A percentile compares a stretch with the other conserved stretches of the same genome.
phyloP scores from a whole-genome alignment of 352 stramenopile genomes.

The Phytophthora chlamydospora region DNA sequence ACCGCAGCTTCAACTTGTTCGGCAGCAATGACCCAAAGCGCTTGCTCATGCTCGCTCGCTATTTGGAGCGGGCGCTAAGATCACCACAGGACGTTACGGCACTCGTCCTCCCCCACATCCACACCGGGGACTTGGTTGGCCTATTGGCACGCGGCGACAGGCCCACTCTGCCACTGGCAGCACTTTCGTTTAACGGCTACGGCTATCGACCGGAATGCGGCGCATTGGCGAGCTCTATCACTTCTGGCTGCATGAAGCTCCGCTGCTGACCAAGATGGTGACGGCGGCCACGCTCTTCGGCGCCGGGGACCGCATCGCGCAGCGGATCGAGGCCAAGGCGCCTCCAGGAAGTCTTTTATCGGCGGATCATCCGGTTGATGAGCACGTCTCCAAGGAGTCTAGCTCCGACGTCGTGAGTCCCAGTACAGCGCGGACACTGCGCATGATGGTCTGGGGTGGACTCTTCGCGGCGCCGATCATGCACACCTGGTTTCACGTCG shows the following conservation, averaged over 20 bases:
- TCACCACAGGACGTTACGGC: not conserved
- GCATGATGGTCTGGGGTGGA: slow-evolving; percentile 88
- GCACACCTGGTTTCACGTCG: slow-evolving; percentile 87
- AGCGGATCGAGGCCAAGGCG: slow-evolving; percentile 34
- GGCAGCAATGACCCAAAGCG: too few relatives aligned
- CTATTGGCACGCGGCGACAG: not conserved
- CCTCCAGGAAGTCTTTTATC: slow-evolving; percentile 4
- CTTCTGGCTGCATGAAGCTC: slow-evolving; percentile 46
- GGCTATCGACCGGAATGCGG: slow-evolving; percentile 20
- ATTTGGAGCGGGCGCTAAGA: slow-evolving; percentile 1
- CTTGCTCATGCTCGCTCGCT: not conserved
- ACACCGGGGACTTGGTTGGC: slow-evolving; percentile 5
- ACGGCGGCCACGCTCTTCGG: slow-evolving; percentile 60
- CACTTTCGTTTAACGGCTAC: slow-evolving; percentile 4
- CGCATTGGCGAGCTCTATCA: slow-evolving; percentile 43
- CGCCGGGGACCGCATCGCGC: slow-evolving; percentile 52
- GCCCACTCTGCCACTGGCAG: not conserved
- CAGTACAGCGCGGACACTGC: slow-evolving; percentile 44
- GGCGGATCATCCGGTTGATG: slow-evolving; percentile 1
- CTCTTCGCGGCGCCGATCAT: slow-evolving; percentile 81
- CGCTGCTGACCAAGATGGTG: slow-evolving; percentile 61
- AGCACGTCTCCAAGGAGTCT: slow-evolving; percentile 1
- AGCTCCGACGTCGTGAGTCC: slow-evolving; percentile 8
- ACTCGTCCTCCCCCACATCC: slow-evolving; percentile 1
- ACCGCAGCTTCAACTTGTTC: too few relatives aligned